Percentiles rank a stretch among this genome's conserved stretches.
Evolutionary conservation across 1,139 yeast genomes (phyloP).

Genomic region (Yamadazyma friedrichii): DNA sequence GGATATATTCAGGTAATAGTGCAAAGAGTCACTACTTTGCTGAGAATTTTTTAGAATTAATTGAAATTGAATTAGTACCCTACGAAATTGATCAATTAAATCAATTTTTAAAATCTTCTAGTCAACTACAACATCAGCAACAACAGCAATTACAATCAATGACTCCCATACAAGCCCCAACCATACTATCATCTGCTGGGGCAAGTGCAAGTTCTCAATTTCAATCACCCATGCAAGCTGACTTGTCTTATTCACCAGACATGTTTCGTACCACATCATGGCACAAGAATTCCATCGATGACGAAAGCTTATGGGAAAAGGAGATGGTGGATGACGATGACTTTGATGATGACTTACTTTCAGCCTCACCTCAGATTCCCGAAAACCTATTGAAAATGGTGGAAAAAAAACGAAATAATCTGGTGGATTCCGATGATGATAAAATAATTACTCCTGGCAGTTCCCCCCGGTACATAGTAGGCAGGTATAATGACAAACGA

Average conservation of each 20-base stretch:
- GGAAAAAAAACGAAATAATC: slow-evolving; percentile 43
- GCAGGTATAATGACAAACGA: slow-evolving; percentile 28
- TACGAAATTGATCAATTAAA: slow-evolving; percentile 35
- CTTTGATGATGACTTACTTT: slow-evolving; percentile 50
- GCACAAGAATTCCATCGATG: slow-evolving; percentile 18
- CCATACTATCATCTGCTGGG: no score
- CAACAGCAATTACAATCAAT: slow-evolving; percentile 3
- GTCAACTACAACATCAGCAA: slow-evolving; percentile 9
- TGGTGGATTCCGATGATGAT: slow-evolving; percentile 18
- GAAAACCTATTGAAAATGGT: slow-evolving; percentile 55
- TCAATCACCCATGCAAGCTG: background rate
- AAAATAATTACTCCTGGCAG: slow-evolving; percentile 31
- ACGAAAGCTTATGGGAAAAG: slow-evolving; percentile 18
- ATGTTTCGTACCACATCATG: slow-evolving; percentile 14
- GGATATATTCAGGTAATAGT: slow-evolving; percentile 65
- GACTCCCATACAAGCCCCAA: slow-evolving; percentile 1
- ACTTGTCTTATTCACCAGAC: slow-evolving; percentile 14
- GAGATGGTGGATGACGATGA: slow-evolving; percentile 42
- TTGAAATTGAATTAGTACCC: slow-evolving; percentile 55
- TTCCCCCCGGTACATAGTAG: slow-evolving; percentile 26
- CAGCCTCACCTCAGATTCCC: slow-evolving; percentile 70
- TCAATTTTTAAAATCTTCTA: slow-evolving; percentile 15
- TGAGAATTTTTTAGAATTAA: slow-evolving; percentile 76
- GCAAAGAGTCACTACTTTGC: slow-evolving; percentile 69
- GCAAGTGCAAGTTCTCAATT: background rate